phyloP scores from a whole-genome alignment of 2,329 filamentous ascomycete genomes.

The Elsinoe arachidis region DNA sequence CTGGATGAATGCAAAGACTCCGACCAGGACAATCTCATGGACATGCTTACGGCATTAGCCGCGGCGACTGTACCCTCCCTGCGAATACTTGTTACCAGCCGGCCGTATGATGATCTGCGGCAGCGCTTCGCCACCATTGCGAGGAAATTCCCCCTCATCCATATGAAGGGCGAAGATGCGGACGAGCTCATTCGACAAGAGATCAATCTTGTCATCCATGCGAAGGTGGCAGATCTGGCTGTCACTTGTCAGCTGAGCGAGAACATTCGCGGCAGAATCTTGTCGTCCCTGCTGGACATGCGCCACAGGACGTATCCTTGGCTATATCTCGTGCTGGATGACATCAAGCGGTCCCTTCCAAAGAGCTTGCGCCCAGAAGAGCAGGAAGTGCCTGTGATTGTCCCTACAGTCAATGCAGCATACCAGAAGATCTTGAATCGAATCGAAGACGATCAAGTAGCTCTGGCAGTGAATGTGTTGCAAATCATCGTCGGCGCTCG shows the following conservation, averaged over 20 bases:
- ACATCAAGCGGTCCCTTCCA: background rate
- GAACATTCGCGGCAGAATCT: background rate
- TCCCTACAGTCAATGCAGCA: too few species aligned
- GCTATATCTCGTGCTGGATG: conserved; percentile 2
- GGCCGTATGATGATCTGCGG: conserved; percentile 15
- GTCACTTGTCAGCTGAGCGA: background rate
- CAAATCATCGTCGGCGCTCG: too few species aligned
- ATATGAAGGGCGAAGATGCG: conserved; percentile 15
- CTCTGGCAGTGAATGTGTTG: too few species aligned
- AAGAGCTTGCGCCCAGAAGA: background rate
- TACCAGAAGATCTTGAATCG: too few species aligned
- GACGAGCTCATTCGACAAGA: conserved; percentile 14
- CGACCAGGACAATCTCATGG: conserved; percentile 15
- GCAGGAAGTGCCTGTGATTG: background rate
- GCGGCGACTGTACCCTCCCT: too few species aligned
- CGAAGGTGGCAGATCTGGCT: background rate
- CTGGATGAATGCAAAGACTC: conserved; percentile 21
- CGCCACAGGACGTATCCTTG: conserved; percentile 1
- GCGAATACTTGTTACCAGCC: conserved; percentile 20
- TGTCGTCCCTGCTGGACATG: background rate
- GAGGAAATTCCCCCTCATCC: conserved; percentile 1
- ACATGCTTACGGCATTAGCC: conserved; percentile 8
- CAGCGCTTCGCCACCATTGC: background rate
- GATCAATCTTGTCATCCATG: background rate
- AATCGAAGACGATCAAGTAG: too few species aligned